Evolutionary conservation across 345 rosid species (phyloP).

Genomic region (Dimocarpus longan): DNA sequence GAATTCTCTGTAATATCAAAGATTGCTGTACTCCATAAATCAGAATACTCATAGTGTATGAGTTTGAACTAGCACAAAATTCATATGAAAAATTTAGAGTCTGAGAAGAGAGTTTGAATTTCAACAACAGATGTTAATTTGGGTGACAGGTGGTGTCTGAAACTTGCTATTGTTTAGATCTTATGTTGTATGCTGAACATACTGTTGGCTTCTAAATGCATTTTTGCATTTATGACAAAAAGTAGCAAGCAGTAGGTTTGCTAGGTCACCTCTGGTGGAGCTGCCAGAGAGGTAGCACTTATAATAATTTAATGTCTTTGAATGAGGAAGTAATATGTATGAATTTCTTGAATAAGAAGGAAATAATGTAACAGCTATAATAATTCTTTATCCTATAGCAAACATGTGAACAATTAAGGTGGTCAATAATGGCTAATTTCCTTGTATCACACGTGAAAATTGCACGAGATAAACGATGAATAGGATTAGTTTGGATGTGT

Average conservation of each 20-base stretch:
- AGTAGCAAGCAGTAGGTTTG: not conserved
- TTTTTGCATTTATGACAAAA: not conserved
- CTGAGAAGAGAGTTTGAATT: constrained; percentile 1
- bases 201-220: not conserved
- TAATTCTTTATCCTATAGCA: not conserved
- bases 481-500: not conserved
- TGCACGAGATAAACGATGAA: not conserved
- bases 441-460: not conserved
- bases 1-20: not conserved
- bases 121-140: not conserved
- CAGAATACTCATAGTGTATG: not conserved
- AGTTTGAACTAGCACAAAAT: not conserved
- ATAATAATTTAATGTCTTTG: not conserved
- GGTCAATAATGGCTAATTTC: not conserved
- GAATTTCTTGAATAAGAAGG: too few relatives aligned
- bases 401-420: not conserved
- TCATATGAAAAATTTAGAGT: not conserved
- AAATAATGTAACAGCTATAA: not conserved
- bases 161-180: not conserved
- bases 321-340: not conserved
- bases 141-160: not conserved
- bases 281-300: not conserved
- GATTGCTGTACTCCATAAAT: not conserved
- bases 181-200: not conserved
- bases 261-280: not conserved